Conservation (phyloP, 768 basidiomycete species). For the Russula sp. region DNA sequence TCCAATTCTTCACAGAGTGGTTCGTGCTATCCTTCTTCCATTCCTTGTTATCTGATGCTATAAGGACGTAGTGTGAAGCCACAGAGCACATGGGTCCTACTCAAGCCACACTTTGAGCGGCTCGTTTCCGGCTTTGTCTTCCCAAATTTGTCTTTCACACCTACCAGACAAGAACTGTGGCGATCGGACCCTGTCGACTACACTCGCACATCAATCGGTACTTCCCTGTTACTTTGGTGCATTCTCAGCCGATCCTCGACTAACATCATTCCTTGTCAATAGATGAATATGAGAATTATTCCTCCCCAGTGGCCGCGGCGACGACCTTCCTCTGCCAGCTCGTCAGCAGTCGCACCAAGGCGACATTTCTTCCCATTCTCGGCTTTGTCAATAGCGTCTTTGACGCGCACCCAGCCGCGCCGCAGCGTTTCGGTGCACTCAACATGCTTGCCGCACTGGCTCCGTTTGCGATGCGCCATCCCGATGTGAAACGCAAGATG, state of each 20-base stretch:
- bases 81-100: slow-evolving; percentile 81
- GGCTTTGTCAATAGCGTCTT: slow-evolving; percentile 72
- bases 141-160: slow-evolving; percentile 78
- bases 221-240: background rate
- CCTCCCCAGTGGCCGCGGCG: slow-evolving; percentile 71
- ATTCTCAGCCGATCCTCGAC: slow-evolving; percentile 2
- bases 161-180: slow-evolving; percentile 64
- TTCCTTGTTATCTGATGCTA: slow-evolving; percentile 1
- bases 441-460: slow-evolving; percentile 76
- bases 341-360: slow-evolving; percentile 72
- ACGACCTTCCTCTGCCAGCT: slow-evolving; percentile 76
- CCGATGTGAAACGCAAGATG: slow-evolving; percentile 70
- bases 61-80: slow-evolving; percentile 67
- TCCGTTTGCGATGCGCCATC: slow-evolving; percentile 78
- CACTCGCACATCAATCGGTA: slow-evolving; percentile 68
- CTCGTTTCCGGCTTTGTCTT: slow-evolving; percentile 80
- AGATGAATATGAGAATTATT: slow-evolving; percentile 81
- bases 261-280: background rate
- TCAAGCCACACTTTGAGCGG: slow-evolving; percentile 78
- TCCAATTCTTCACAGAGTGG: slow-evolving; percentile 88
- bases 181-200: slow-evolving; percentile 80
- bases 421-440: slow-evolving; percentile 78
- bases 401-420: slow-evolving; percentile 51
- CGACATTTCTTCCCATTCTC: slow-evolving; percentile 77
- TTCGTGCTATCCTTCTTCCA: slow-evolving; percentile 32